A percentile compares a stretch with the other conserved stretches of the same genome.
Conservation (phyloP, 495 filamentous ascomycete genomes). For the Penicillium parvum region DNA sequence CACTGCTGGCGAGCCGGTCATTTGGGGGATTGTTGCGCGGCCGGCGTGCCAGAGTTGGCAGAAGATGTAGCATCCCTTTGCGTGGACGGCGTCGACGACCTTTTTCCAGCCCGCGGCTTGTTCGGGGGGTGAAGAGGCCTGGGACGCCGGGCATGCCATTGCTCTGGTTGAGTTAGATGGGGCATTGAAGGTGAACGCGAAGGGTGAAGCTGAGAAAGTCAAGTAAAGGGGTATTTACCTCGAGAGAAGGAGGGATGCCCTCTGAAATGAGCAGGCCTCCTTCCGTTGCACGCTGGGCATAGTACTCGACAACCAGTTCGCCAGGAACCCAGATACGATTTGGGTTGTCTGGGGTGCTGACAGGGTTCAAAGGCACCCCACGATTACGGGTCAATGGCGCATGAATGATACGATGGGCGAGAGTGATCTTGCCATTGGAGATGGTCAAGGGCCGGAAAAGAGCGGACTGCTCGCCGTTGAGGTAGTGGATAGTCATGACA, state of each 20-base stretch:
- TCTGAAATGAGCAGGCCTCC: slow-evolving; percentile 55
- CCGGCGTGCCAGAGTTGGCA: slow-evolving; percentile 52
- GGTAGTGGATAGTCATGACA: slow-evolving; percentile 24
- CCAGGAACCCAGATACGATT: slow-evolving; percentile 46
- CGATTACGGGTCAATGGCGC: slow-evolving; percentile 55
- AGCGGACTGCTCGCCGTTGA: slow-evolving; percentile 21
- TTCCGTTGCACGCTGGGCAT: slow-evolving; percentile 47
- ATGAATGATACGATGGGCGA: slow-evolving; percentile 51
- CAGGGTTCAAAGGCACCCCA: slow-evolving; percentile 33
- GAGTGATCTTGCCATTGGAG: slow-evolving; percentile 42
- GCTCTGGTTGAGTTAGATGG: too few species aligned
- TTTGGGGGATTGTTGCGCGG: slow-evolving; percentile 43
- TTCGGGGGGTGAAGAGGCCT: slow-evolving; percentile 43
- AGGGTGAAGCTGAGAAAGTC: too few species aligned
- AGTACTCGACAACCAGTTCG: slow-evolving; percentile 50
- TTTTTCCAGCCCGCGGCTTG: slow-evolving; percentile 48
- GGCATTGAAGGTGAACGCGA: too few species aligned
- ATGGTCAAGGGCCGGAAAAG: slow-evolving; percentile 55
- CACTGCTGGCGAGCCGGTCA: slow-evolving; percentile 37
- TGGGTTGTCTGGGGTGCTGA: slow-evolving; percentile 37
- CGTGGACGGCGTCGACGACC: slow-evolving; percentile 51
- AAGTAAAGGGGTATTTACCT: too few species aligned
- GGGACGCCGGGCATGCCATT: slow-evolving; percentile 48
- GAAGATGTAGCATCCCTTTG: slow-evolving; percentile 49
- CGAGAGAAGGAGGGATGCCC: slow-evolving; percentile 48